Percentiles rank a stretch among this genome's conserved stretches.
Evolutionary conservation across 2,329 filamentous ascomycete genomes (phyloP).

Genomic region (Curvularia hawaiiensis): DNA sequence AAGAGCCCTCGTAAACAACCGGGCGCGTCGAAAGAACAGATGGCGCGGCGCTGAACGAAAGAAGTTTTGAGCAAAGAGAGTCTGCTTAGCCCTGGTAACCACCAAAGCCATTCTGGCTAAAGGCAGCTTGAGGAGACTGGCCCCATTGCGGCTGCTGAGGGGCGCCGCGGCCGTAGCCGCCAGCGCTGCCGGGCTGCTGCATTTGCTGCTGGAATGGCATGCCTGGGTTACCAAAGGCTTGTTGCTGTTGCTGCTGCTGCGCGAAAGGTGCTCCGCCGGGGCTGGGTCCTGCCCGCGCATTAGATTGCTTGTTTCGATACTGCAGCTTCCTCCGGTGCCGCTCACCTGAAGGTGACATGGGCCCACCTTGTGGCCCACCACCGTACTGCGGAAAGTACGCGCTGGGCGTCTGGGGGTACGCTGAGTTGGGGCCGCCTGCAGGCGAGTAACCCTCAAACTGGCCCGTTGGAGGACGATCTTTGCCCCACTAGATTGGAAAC

Average conservation of each 20-base stretch:
- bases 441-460: conserved; percentile 84
- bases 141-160: conserved; percentile 60
- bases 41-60: conserved; percentile 37
- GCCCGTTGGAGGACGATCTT: conserved; percentile 90
- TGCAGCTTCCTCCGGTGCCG: conserved; percentile 43
- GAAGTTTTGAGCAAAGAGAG: conserved; percentile 23
- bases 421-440: conserved; percentile 72
- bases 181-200: conserved; percentile 67
- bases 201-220: conserved; percentile 54
- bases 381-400: conserved; percentile 94
- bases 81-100: conserved; percentile 62
- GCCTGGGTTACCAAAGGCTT: conserved; percentile 67
- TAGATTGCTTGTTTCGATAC: conserved; percentile 46
- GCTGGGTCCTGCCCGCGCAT: conserved; percentile 56
- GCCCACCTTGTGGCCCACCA: conserved; percentile 61
- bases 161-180: conserved; percentile 80
- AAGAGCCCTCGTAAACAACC: conserved; percentile 42
- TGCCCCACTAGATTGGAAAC: conserved; percentile 79
- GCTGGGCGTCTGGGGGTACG: conserved; percentile 78
- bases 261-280: conserved; percentile 67
- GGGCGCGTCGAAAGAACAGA: conserved; percentile 42
- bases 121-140: conserved; percentile 54
- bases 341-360: conserved; percentile 65
- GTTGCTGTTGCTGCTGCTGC: conserved; percentile 50
- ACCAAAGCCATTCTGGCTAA: conserved; percentile 61